Conservation (phyloP, 805 yeast species). For the Maudiozyma barnettii region DNA sequence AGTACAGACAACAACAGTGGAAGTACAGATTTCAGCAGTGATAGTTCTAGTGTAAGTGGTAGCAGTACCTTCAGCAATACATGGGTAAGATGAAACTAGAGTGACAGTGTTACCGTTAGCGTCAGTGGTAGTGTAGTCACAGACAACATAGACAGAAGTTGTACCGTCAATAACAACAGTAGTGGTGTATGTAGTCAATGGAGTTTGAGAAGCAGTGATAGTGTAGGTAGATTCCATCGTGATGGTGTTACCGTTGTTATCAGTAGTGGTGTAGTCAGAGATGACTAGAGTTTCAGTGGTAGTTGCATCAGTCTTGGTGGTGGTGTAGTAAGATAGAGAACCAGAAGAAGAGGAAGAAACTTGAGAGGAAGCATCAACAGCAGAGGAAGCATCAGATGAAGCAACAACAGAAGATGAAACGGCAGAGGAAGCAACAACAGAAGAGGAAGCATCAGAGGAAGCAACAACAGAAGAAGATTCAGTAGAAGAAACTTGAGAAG, state of each 20-base stretch:
- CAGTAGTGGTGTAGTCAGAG: constrained; percentile 1
- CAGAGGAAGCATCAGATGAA: background rate
- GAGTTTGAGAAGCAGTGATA: background rate
- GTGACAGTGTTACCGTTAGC: constrained; percentile 1
- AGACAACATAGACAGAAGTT: constrained; percentile 1
- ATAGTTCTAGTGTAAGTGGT: constrained; percentile 2
- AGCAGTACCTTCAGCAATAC: background rate
- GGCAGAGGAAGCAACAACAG: background rate
- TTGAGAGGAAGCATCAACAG: background rate
- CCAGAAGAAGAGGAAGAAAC: background rate
- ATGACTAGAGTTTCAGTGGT: background rate
- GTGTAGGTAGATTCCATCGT: constrained; percentile 1
- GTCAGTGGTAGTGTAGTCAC: constrained; percentile 2
- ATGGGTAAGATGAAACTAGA: constrained; percentile 1
- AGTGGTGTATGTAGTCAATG: constrained; percentile 3
- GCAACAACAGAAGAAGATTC: background rate
- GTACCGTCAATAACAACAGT: background rate
- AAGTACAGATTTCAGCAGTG: constrained; percentile 1
- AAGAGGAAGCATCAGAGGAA: background rate
- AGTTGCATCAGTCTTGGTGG: background rate
- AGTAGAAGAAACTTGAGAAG: background rate
- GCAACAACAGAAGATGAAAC: background rate
- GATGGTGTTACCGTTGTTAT: background rate
- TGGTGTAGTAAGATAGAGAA: constrained; percentile 2
- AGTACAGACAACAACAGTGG: constrained; percentile 1